Evolutionary conservation across 2,329 filamentous ascomycete species (phyloP), one percentile per base, ranked within the genome.

Genomic region (Sporothrix curviconia): DNA sequence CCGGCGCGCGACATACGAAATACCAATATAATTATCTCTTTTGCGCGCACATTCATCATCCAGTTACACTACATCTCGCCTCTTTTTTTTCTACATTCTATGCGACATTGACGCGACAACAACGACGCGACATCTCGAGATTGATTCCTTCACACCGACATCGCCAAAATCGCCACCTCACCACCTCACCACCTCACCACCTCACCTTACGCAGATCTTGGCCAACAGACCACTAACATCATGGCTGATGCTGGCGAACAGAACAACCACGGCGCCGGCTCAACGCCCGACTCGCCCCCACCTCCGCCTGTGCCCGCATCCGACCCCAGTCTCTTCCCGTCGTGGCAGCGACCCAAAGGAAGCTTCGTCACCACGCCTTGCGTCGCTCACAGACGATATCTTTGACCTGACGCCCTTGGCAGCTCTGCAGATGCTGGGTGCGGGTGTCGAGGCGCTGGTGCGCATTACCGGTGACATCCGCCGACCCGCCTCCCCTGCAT

Each of bases 391-490:
- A 37, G 78, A 88, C 70, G 86, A 91, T 68, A 80, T 95, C 61
- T 89, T 88, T 72, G 81, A 81, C 53, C 78, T 96, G 59, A 75
- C 84, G 1, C 84, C 90, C 3, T 77, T 86, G 53, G 84, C 84
- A 2, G 92, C 92, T 5, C 80, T 97, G 66, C 88, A 86, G 66
- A 76, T 95, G 62, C 80, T 97, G n/a, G 85, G 85, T 63, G 78
- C 83, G 39, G 83, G 83, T 58, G 76, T 91, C 60, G 87, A 91
- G 65, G 78, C 83, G 4, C 78, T 94, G 53, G 86, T 90, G 28
- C 80, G 81, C 61, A 77, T 86, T 59, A 89, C 87, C 1, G 87
- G 89, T 67, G 89, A 95, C 66, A 78, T 94, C 89, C 89, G 22
- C 87, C 87, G 15, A 94, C 86, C 89, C 87, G 56, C 86, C 87